A percentile compares a stretch with the other conserved stretches of the same genome.
Evolutionary conservation across 176 grass and related monocot genomes (phyloP).

Genomic region (Olyra latifolia): DNA sequence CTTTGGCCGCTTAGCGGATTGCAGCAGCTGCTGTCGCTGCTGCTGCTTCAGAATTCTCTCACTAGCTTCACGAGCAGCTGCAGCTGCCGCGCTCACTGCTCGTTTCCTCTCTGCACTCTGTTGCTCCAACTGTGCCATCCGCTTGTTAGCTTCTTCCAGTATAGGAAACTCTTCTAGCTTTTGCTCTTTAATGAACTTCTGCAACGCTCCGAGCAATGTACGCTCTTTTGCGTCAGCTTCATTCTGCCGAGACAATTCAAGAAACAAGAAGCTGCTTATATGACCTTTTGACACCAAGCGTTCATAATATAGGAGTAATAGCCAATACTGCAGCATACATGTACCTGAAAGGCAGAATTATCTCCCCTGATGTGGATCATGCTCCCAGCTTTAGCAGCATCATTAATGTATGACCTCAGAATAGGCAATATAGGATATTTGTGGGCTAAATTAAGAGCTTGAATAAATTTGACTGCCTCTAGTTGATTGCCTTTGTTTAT

Average conservation of each 20-base stretch:
- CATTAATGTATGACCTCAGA: constrained; percentile 51
- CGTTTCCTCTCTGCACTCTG: constrained; percentile 45
- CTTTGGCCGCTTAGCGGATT: constrained; percentile 21
- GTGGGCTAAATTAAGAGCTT: constrained; percentile 51
- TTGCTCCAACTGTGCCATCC: constrained; percentile 42
- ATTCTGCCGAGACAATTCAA: constrained; percentile 40
- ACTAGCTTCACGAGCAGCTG: constrained; percentile 26
- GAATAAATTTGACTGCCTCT: constrained; percentile 61
- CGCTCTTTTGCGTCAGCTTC: constrained; percentile 50
- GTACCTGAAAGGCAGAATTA: constrained; percentile 52
- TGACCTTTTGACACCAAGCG: background rate
- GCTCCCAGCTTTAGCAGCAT: constrained; percentile 51
- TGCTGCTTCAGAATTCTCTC: constrained; percentile 13
- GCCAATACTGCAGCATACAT: background rate
- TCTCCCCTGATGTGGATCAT: constrained; percentile 47
- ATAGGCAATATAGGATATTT: constrained; percentile 53
- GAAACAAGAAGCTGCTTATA: constrained; percentile 3
- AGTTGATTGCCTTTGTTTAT: constrained; percentile 51
- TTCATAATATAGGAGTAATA: background rate
- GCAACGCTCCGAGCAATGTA: constrained; percentile 43
- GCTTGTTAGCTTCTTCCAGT: constrained; percentile 41
- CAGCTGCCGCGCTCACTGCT: constrained; percentile 2
- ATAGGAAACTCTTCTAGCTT: constrained; percentile 54
- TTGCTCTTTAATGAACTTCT: constrained; percentile 54
- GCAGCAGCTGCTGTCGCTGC: constrained; percentile 14